A percentile compares a stretch with the other conserved stretches of the same genome.
phyloP scores from a whole-genome alignment of 192 early-diverging fungal species.

The Diversispora epigaea region DNA sequence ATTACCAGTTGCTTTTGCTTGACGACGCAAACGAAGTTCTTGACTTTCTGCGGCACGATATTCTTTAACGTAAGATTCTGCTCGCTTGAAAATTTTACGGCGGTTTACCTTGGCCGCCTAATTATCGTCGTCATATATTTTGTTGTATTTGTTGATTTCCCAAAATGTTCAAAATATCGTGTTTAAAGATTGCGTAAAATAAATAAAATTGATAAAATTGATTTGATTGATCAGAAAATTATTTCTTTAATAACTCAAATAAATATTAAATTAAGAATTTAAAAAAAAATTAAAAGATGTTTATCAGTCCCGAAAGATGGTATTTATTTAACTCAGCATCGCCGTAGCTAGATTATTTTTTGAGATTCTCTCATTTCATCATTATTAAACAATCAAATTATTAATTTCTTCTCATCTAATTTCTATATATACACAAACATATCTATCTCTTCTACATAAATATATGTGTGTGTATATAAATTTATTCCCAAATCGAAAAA shows the following conservation, averaged over 20 bases:
- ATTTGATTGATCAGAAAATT: too few relatives aligned
- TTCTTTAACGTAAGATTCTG: slow-evolving; percentile 98
- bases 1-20: slow-evolving; percentile 86
- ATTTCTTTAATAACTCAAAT: too few relatives aligned
- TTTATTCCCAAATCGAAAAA: not conserved
- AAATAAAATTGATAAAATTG: too few relatives aligned
- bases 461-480: too few relatives aligned
- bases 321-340: slow-evolving; percentile 46
- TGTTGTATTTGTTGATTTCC: too few relatives aligned
- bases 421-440: not conserved
- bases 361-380: slow-evolving; percentile 48
- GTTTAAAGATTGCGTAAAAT: too few relatives aligned
- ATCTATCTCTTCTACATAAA: not conserved
- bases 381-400: slow-evolving; percentile 38
- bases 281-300: slow-evolving; percentile 13
- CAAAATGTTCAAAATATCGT: too few relatives aligned
- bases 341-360: slow-evolving; percentile 42
- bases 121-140: not conserved
- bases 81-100: slow-evolving; percentile 98
- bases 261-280: not conserved
- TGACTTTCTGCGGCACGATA: slow-evolving; percentile 87
- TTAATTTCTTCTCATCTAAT: slow-evolving; percentile 25
- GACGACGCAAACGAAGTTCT: slow-evolving; percentile 89
- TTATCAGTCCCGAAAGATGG: slow-evolving; percentile 86
- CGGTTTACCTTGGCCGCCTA: slow-evolving; percentile 65